A percentile compares a stretch with the other conserved stretches of the same genome.
phyloP scores from a whole-genome alignment of 345 rosid species.

The Salix udensis region DNA sequence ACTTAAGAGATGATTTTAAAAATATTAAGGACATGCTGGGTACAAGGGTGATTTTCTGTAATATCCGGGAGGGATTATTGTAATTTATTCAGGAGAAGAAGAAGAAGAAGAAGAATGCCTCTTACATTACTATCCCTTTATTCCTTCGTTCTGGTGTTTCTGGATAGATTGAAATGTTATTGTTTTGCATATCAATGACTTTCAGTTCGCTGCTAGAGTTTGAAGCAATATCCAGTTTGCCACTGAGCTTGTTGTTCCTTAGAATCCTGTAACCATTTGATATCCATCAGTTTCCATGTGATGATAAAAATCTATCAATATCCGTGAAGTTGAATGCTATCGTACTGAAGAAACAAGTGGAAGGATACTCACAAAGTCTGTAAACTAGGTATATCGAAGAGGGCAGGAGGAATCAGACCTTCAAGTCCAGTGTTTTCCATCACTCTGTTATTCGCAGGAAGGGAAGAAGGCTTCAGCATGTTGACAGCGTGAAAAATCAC shows the following conservation, averaged over 20 bases:
- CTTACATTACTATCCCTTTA: slow-evolving; percentile 47
- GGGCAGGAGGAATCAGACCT: slow-evolving; percentile 49
- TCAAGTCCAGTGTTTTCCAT: slow-evolving; percentile 48
- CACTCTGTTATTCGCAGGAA: slow-evolving; percentile 33
- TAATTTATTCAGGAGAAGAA: neutral
- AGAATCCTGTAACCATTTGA: slow-evolving; percentile 38
- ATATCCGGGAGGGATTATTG: neutral
- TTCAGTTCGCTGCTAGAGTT: slow-evolving; percentile 41
- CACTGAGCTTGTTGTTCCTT: slow-evolving; percentile 46
- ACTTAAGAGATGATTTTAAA: too few species aligned
- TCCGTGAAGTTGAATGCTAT: neutral
- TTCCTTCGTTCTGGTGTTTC: slow-evolving; percentile 5
- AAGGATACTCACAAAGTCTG: slow-evolving; percentile 58
- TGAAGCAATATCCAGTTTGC: slow-evolving; percentile 48
- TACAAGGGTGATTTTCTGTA: too few species aligned
- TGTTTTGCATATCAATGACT: slow-evolving; percentile 51
- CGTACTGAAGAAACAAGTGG: too few species aligned
- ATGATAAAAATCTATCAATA: neutral
- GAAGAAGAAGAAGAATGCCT: neutral
- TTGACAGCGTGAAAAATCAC: neutral
- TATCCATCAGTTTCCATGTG: slow-evolving; percentile 4
- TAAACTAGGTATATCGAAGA: slow-evolving; percentile 54
- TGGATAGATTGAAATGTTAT: slow-evolving; percentile 33
- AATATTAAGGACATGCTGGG: too few species aligned
- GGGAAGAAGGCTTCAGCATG: neutral